Conservation (phyloP, 192 early-diverging fungal species). For the Backusella luteola region DNA sequence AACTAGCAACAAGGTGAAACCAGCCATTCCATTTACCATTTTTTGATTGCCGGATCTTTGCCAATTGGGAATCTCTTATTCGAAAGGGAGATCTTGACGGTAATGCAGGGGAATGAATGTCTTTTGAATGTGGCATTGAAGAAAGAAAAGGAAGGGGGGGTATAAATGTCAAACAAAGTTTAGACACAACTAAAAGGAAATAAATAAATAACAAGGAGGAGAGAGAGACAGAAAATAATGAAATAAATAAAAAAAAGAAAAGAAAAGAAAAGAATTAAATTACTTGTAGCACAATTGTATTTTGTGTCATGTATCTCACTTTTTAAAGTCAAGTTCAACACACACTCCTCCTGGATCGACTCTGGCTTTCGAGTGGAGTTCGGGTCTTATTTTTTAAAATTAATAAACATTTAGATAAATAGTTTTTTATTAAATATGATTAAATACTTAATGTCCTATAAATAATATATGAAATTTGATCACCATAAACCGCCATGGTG, state of each 20-base stretch:
- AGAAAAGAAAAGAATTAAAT: neutral
- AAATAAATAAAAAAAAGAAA: neutral
- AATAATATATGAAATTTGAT: neutral
- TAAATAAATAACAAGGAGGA: neutral
- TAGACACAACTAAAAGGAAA: neutral
- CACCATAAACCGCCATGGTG: neutral
- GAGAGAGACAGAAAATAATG: neutral
- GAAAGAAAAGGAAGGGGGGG: neutral
- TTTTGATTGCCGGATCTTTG: neutral
- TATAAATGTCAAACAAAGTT: constrained; percentile 1
- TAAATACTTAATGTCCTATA: neutral
- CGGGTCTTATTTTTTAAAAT: neutral
- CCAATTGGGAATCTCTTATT: constrained; percentile 21
- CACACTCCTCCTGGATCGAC: neutral
- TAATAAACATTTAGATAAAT: neutral
- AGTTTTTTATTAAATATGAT: neutral
- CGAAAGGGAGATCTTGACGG: constrained; percentile 22
- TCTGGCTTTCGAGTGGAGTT: neutral
- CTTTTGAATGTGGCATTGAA: constrained; percentile 5
- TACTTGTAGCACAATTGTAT: neutral
- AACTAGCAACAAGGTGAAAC: neutral
- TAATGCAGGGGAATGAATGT: constrained; percentile 14
- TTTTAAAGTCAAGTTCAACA: neutral
- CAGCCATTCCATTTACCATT: neutral
- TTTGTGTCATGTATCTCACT: neutral